Evolutionary conservation across 495 filamentous ascomycete genomes (phyloP), one percentile per base, ranked within the genome.

Genomic region (Aspergillus coremiiformis): DNA sequence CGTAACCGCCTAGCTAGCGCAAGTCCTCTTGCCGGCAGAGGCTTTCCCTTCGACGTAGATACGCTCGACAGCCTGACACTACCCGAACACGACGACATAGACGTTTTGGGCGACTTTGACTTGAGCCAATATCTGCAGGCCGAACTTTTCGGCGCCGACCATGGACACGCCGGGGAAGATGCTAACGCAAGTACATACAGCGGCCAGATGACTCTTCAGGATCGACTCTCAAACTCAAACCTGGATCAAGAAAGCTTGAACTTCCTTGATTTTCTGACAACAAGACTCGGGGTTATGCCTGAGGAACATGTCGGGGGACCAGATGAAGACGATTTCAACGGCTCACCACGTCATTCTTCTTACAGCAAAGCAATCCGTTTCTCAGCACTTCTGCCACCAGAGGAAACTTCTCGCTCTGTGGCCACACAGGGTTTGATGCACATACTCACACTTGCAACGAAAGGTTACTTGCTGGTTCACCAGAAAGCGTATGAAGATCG

Each of bases 351-450:
- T n/a, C 20, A 27, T 17, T 5, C 29, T 12, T 39, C 30, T 26
- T 43, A 30, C 5, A 39, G 47, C 5, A 52, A 71, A n/a, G 57
- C 57, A 15, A 69, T 82, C 23, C 32, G 65, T 0, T 89, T 94
- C 60, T 78, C 81, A 44, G 66, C 78, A 21, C 60, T 91, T 12
- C 71, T 88, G 17, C 77, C 84, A 20, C 75, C 76, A 1, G 51
- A 45, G 20, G 64, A 75, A 21, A 81, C 82, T 32, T 76, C 70
- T 23, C 71, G 70, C 12, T 66, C 75, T 14, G 79, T 89, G 0
- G 86, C 85, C 32, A 84, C 83, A 8, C 85, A 90, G 58, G 88
- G 77, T 1, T 75, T 94, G 52, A 79, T 86, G 65, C 84, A 92
- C 66, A 74, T 83, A 11, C 77, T 94, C 14, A 72, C 78, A 15